A percentile compares a stretch with the other conserved stretches of the same genome.
Evolutionary conservation across 2,329 filamentous ascomycete species (phyloP).

Genomic region (Orbilia javanica): DNA sequence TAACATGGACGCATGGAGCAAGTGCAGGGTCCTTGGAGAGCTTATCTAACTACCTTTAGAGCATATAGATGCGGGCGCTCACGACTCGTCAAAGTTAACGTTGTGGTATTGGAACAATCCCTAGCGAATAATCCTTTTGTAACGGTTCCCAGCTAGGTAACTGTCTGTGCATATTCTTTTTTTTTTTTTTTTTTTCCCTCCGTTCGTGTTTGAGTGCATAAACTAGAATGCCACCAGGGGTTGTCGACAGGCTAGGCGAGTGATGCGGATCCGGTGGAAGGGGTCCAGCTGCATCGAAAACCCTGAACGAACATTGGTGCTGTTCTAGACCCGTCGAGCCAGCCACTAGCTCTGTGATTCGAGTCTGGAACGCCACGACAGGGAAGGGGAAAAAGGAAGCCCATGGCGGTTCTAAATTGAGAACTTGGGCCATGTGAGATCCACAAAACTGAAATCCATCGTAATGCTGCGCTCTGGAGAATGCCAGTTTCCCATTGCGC

Average conservation of each 20-base stretch:
- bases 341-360: conserved; percentile 18
- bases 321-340: conserved; percentile 48
- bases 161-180: conserved; percentile 11
- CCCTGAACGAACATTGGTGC: conserved; percentile 27
- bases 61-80: conserved; percentile 25
- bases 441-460: conserved; percentile 2
- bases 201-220: conserved; percentile 52
- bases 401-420: conserved; percentile 47
- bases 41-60: conserved; percentile 36
- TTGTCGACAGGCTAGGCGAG: conserved; percentile 29
- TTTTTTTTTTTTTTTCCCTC: not conserved
- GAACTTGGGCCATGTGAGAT: conserved; percentile 25
- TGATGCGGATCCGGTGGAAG: conserved; percentile 47
- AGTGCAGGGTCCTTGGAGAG: conserved; percentile 16
- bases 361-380: conserved; percentile 40
- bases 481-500: conserved; percentile 21
- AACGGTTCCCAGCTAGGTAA: conserved; percentile 45
- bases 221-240: conserved; percentile 37
- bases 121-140: conserved; percentile 6
- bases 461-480: conserved; percentile 16
- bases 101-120: conserved; percentile 21
- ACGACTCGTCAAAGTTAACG: conserved; percentile 14
- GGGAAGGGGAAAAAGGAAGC: not conserved
- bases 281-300: conserved; percentile 45
- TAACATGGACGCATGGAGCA: conserved; percentile 28